Evolutionary conservation across 768 basidiomycete species (phyloP).

Genomic region (Lepiota brunneoincarnata): DNA sequence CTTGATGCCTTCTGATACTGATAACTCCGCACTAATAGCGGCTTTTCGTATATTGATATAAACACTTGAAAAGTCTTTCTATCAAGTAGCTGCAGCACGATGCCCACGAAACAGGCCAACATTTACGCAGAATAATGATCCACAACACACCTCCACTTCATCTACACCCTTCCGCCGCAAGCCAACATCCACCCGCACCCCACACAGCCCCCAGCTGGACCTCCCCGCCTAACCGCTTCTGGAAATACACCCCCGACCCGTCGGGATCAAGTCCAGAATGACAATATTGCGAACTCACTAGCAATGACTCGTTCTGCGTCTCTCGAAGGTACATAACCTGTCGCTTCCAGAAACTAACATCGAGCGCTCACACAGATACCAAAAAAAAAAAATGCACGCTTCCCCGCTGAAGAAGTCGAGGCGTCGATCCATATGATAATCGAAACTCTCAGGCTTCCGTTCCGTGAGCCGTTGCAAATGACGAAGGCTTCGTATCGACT

Average conservation of each 20-base stretch:
- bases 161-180: conserved; percentile 88
- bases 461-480: conserved; percentile 89
- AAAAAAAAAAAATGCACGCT: conserved; percentile 9
- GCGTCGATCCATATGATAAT: conserved; percentile 96
- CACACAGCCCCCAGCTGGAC: conserved; percentile 83
- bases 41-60: conserved; percentile 82
- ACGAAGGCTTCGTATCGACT: conserved; percentile 83
- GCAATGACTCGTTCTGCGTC: conserved; percentile 89
- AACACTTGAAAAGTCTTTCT: conserved; percentile 73
- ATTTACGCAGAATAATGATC: neutral
- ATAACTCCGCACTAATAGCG: conserved; percentile 65
- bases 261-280: conserved; percentile 87
- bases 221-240: conserved; percentile 59
- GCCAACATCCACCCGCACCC: conserved; percentile 85
- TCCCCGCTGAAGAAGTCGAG: conserved; percentile 69
- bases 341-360: conserved; percentile 90
- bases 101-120: conserved; percentile 32
- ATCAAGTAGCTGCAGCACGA: conserved; percentile 84
- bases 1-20: conserved; percentile 20
- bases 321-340: conserved; percentile 92
- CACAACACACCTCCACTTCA: conserved; percentile 69
- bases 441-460: conserved; percentile 83
- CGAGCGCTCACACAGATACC: neutral
- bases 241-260: conserved; percentile 78
- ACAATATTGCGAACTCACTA: too few relatives aligned